These are phyloP conservation scores for Candida anglica DNA, from an alignment of 805 yeast species.

Conservation along the genomic window DNA sequence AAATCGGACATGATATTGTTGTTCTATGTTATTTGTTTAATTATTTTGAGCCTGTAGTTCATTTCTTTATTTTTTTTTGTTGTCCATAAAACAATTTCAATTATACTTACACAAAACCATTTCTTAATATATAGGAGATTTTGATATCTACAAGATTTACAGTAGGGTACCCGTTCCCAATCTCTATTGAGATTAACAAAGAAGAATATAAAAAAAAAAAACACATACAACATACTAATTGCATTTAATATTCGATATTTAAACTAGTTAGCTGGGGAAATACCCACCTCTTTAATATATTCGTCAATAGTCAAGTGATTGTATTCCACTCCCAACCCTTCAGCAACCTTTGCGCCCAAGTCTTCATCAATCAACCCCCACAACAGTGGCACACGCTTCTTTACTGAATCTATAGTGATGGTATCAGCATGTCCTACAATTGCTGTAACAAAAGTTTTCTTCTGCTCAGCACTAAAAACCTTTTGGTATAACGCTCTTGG, in stretches of 20 bases:
- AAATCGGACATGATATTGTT: conserved; percentile 60
- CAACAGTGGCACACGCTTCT: conserved; percentile 34
- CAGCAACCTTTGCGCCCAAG: conserved; percentile 36
- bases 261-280: neutral
- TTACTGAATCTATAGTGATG: conserved; percentile 22
- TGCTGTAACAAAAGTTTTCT: conserved; percentile 30
- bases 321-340: conserved; percentile 37
- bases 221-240: no score
- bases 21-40: no score
- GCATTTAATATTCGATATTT: neutral
- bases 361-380: conserved; percentile 40
- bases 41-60: no score
- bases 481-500: conserved; percentile 41
- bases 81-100: no score
- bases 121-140: no score
- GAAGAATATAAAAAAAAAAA: no score
- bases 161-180: no score
- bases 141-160: no score
- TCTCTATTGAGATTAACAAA: no score
- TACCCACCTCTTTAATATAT: conserved; percentile 16
- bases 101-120: no score
- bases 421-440: conserved; percentile 36
- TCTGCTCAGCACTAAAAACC: conserved; percentile 29
- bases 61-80: no score
- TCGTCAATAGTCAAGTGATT: conserved; percentile 27